A percentile compares a stretch with the other conserved stretches of the same genome.
phyloP scores from a whole-genome alignment of 2,329 filamentous ascomycete genomes.

The Scedosporium apiospermum region DNA sequence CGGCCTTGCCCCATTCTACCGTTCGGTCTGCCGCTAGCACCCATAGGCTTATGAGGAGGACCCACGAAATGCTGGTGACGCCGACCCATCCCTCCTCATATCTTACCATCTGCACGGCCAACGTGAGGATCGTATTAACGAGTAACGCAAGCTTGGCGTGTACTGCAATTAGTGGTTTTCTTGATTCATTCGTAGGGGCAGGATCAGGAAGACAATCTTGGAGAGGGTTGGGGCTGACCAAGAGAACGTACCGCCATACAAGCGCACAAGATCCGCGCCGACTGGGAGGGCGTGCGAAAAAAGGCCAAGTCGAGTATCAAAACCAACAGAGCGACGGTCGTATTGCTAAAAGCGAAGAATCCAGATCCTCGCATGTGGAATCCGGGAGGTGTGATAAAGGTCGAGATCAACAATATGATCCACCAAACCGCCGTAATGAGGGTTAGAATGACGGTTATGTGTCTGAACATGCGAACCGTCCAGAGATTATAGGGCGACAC shows the following conservation, averaged over 20 bases:
- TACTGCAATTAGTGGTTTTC: background rate
- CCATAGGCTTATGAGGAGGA: constrained; percentile 69
- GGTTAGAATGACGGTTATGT: constrained; percentile 68
- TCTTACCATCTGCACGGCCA: constrained; percentile 64
- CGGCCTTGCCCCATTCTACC: constrained; percentile 83
- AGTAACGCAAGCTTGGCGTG: constrained; percentile 20
- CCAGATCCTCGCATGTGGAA: constrained; percentile 83
- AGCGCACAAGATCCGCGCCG: constrained; percentile 64
- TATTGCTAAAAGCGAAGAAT: constrained; percentile 81
- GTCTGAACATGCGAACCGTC: constrained; percentile 73
- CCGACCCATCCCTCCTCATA: constrained; percentile 87
- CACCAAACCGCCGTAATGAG: constrained; percentile 81
- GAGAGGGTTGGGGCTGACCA: background rate
- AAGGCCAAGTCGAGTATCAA: constrained; percentile 73
- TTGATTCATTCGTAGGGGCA: background rate
- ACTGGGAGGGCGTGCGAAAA: constrained; percentile 74
- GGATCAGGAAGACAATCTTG: background rate
- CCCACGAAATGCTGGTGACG: constrained; percentile 75
- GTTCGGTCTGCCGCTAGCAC: constrained; percentile 69
- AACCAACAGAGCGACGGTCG: constrained; percentile 67
- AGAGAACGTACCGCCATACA: constrained; percentile 42
- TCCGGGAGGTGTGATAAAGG: constrained; percentile 82
- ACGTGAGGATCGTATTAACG: constrained; percentile 68
- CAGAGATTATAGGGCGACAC: constrained; percentile 94
- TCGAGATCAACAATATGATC: constrained; percentile 76